These are phyloP conservation scores for Cnidoscolus chayamansa DNA, from an alignment of 441 rosid genomes.

Conservation along the genomic window DNA sequence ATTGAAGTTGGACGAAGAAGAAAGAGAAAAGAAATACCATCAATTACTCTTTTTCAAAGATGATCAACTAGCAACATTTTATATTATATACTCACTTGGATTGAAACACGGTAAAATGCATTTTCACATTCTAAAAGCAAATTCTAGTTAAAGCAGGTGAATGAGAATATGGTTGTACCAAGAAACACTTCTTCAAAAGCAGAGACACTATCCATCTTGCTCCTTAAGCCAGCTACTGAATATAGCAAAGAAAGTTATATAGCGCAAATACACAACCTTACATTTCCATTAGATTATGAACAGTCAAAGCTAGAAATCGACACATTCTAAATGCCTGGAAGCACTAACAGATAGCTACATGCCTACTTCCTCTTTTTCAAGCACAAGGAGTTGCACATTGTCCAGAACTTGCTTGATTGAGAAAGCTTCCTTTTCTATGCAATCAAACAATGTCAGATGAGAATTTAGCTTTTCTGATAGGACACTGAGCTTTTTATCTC, in stretches of 20 bases:
- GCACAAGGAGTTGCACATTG: constrained; percentile 50
- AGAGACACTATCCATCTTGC: constrained; percentile 57
- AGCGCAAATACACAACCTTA: background rate
- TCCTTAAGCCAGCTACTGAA: constrained; percentile 61
- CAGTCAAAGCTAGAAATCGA: constrained; percentile 1
- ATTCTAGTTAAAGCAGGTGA: constrained; percentile 17
- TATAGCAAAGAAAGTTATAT: constrained; percentile 20
- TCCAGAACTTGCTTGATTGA: constrained; percentile 57
- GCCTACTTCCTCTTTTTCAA: constrained; percentile 80
- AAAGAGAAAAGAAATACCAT: background rate
- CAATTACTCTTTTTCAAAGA: background rate
- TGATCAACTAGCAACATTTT: background rate
- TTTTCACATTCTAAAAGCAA: constrained; percentile 7
- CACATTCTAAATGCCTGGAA: constrained; percentile 11
- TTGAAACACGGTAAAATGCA: constrained; percentile 1
- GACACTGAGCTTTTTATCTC: constrained; percentile 47
- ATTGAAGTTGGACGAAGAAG: background rate
- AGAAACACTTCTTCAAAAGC: constrained; percentile 47
- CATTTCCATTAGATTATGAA: constrained; percentile 11
- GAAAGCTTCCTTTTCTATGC: constrained; percentile 76
- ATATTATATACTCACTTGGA: background rate
- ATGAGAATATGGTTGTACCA: constrained; percentile 38
- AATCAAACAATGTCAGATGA: constrained; percentile 65
- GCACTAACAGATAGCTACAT: constrained; percentile 36
- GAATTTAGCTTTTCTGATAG: constrained; percentile 51